Conservation (phyloP, 2,329 filamentous ascomycete species). For the Claviceps sp. region DNA sequence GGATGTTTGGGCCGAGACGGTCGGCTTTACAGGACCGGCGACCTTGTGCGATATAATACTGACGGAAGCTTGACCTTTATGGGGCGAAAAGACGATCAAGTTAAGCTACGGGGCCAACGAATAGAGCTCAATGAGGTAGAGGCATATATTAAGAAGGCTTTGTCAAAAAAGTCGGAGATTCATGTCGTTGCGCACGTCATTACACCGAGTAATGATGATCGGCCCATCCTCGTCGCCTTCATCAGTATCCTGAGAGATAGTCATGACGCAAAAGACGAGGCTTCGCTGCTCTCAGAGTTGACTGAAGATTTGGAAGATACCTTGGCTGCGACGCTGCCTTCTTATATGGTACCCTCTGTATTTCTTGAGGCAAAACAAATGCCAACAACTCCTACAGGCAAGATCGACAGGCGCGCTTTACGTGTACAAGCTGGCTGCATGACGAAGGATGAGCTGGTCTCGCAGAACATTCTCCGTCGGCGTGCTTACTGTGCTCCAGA, state of each 20-base stretch:
- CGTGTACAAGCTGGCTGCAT: background rate
- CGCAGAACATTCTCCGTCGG: background rate
- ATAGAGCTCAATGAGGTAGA: conserved; percentile 13
- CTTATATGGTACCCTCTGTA: background rate
- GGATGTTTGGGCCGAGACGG: background rate
- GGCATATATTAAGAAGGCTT: background rate
- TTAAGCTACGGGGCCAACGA: conserved; percentile 15
- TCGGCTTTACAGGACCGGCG: conserved; percentile 12
- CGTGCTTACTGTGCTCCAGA: background rate
- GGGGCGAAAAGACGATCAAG: conserved; percentile 12
- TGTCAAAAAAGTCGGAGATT: background rate
- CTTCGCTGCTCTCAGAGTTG: background rate
- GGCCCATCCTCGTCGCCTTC: background rate
- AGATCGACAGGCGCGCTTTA: background rate
- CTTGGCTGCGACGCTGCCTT: background rate
- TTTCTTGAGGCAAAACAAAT: background rate
- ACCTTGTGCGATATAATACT: conserved; percentile 8
- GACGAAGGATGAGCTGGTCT: background rate
- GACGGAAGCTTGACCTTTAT: conserved; percentile 13
- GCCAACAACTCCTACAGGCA: background rate
- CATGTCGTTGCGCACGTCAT: background rate
- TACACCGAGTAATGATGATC: background rate
- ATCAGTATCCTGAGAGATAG: background rate
- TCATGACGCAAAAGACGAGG: background rate
- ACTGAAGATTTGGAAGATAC: background rate